Evolutionary conservation across 352 stramenopile genomes (phyloP).

Genomic region (Phytophthora quininea): DNA sequence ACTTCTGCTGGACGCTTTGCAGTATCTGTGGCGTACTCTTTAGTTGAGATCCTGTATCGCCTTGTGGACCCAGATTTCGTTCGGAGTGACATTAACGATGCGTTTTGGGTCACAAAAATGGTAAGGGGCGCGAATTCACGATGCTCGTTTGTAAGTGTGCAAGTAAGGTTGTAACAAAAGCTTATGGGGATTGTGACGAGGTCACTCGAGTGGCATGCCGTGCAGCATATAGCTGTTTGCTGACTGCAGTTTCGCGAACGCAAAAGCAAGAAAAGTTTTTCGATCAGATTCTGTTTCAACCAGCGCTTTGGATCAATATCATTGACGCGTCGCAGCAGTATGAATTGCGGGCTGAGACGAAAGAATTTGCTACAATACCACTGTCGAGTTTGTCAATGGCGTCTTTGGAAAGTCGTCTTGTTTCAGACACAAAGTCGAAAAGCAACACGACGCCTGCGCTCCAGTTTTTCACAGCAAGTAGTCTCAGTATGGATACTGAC

Average conservation of each 20-base stretch:
- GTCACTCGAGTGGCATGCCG: conserved; percentile 54
- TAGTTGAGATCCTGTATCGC: conserved; percentile 74
- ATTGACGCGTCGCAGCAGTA: conserved; percentile 52
- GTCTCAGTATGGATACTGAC: conserved; percentile 63
- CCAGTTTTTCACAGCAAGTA: conserved; percentile 79
- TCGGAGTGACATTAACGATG: conserved; percentile 68
- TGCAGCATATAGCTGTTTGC: conserved; percentile 76
- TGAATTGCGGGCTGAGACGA: conserved; percentile 56
- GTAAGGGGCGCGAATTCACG: conserved; percentile 82
- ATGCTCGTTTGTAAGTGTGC: conserved; percentile 88
- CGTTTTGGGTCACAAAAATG: conserved; percentile 72
- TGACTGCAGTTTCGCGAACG: conserved; percentile 77
- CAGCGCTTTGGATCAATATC: conserved; percentile 73
- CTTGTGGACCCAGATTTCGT: conserved; percentile 69
- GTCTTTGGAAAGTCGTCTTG: conserved; percentile 36
- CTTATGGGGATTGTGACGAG: conserved; percentile 42
- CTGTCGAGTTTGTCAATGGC: conserved; percentile 51
- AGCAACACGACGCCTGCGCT: conserved; percentile 40
- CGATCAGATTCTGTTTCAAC: conserved; percentile 85
- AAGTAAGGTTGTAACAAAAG: conserved; percentile 73
- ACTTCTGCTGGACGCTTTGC: conserved; percentile 46
- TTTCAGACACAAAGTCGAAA: conserved; percentile 14
- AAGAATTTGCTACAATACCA: conserved; percentile 53
- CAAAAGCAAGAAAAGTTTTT: conserved; percentile 90
- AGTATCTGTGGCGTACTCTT: conserved; percentile 58